Conservation (phyloP, 2,329 filamentous ascomycete genomes). For the Ophiocordyceps camponoti-saundersi region DNA sequence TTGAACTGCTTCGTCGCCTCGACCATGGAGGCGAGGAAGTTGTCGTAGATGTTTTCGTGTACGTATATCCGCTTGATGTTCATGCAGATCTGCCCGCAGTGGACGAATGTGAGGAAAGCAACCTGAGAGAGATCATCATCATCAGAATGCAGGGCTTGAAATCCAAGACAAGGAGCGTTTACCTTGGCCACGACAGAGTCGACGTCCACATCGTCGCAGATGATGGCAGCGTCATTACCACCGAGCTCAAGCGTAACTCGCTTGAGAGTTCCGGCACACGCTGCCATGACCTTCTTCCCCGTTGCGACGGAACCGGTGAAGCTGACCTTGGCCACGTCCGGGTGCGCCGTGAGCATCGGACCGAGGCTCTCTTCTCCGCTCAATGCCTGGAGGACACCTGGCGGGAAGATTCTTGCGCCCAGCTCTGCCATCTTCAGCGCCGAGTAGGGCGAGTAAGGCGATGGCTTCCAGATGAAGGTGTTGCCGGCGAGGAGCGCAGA, state of each 20-base stretch:
- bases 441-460: slow-evolving; percentile 39
- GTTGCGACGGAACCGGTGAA: slow-evolving; percentile 27
- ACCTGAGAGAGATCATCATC: no score
- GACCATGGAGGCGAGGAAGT: slow-evolving; percentile 28
- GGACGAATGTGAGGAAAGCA: no score
- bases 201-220: slow-evolving; percentile 31
- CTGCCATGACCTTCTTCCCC: slow-evolving; percentile 42
- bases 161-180: slow-evolving; percentile 32
- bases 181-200: slow-evolving; percentile 13
- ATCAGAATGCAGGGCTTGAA: no score
- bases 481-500: slow-evolving; percentile 41
- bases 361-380: slow-evolving; percentile 44
- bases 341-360: slow-evolving; percentile 38
- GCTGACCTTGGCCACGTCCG: slow-evolving; percentile 40
- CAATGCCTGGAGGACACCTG: slow-evolving; percentile 43
- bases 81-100: slow-evolving; percentile 13
- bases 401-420: slow-evolving; percentile 36
- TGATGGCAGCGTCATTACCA: slow-evolving; percentile 3
- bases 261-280: slow-evolving; percentile 36
- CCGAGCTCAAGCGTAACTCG: slow-evolving; percentile 39
- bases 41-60: slow-evolving; percentile 32
- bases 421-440: slow-evolving; percentile 42
- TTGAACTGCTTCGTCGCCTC: slow-evolving; percentile 27
- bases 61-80: slow-evolving; percentile 41
- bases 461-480: slow-evolving; percentile 37